Base-by-base conservation (phyloP, 2,329 filamentous ascomycete genomes). In the Capronia coronata region DNA sequence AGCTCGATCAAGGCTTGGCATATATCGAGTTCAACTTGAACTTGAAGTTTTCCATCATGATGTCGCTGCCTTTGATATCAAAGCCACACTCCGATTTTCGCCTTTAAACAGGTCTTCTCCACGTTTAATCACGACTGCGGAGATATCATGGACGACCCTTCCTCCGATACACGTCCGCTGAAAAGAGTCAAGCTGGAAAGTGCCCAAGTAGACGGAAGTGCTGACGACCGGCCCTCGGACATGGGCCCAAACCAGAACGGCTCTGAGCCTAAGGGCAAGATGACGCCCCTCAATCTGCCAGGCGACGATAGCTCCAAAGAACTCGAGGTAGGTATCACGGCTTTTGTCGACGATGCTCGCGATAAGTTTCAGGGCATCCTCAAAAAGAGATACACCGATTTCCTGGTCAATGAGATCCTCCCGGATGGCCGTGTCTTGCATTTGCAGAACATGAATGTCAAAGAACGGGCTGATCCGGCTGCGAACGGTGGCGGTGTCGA, bases 331-430 rank as follows among this genome's bases (percentile, higher is more conserved):
- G 83, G 84, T 22, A 86, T 87, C 57, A 78, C 76, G 7, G 74
- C 79, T 56, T 85, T 78, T 63, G 77, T 84, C 13, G 78, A 74
- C 39, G 67, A 73, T 1, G 66, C 75, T n/a, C 72, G 75, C 25
- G 67, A 72, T 48, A 79, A 80, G 1, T 86, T 86, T 57, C 66
- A 69, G 11, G 84, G 82, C 14, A 71, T 82, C 11, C 61, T 87
- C 61, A 87, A 87, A 72, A 81, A 84, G 63, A 76, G 87, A 58
- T 96, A 90, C 67, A 91, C 89, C 2, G 90, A 96, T 66, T 96
- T 96, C 62, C 74, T 93, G 59, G 90, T 96, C 60, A 90, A 94
- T 63, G 90, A 96, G 67, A 91, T 96, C 55, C 72, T 78, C 16
- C 81, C 83, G 23, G 79, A 84, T 62, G 89, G 89, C 13, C 69